Conservation (phyloP, 371 early-diverging fungal species). For the Syncephalastrum sp. region DNA sequence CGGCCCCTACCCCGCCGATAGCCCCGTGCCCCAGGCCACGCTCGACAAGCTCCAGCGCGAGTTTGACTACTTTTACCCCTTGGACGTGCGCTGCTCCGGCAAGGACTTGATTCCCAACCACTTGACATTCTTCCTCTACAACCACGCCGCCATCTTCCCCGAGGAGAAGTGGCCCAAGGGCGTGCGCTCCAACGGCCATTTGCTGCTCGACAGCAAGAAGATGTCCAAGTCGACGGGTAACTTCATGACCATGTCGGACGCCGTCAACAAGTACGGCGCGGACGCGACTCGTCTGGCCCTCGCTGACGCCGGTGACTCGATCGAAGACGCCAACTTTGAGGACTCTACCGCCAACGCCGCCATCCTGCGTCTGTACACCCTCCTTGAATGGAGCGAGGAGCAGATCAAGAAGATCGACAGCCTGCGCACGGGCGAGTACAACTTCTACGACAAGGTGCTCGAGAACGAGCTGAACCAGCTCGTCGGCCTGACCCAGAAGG, state of each 20-base stretch:
- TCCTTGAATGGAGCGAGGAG: constrained; percentile 90
- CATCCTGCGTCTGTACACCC: constrained; percentile 91
- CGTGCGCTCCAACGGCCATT: constrained; percentile 97
- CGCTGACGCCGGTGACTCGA: constrained; percentile 94
- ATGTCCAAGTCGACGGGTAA: constrained; percentile 99
- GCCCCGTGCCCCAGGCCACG: constrained; percentile 57
- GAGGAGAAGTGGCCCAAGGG: constrained; percentile 91
- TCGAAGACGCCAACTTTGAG: constrained; percentile 99
- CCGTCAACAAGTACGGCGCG: constrained; percentile 91
- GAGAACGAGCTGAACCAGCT: constrained; percentile 84
- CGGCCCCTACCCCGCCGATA: constrained; percentile 66
- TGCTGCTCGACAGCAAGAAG: constrained; percentile 97
- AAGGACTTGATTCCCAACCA: constrained; percentile 99
- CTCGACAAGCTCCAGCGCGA: constrained; percentile 80
- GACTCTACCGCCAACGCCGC: constrained; percentile 96
- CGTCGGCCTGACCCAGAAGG: constrained; percentile 64
- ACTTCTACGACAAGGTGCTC: constrained; percentile 87
- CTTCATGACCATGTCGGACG: constrained; percentile 92
- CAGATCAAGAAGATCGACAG: constrained; percentile 32
- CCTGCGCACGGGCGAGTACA: constrained; percentile 47
- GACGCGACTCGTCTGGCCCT: constrained; percentile 97
- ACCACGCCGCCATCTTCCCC: constrained; percentile 98
- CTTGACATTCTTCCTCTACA: constrained; percentile 98
- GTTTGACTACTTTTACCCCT: constrained; percentile 98
- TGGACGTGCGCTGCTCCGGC: constrained; percentile 98